Evolutionary conservation across 805 yeast species (phyloP).

Genomic region (Zygosaccharomyces gambellarensis): DNA sequence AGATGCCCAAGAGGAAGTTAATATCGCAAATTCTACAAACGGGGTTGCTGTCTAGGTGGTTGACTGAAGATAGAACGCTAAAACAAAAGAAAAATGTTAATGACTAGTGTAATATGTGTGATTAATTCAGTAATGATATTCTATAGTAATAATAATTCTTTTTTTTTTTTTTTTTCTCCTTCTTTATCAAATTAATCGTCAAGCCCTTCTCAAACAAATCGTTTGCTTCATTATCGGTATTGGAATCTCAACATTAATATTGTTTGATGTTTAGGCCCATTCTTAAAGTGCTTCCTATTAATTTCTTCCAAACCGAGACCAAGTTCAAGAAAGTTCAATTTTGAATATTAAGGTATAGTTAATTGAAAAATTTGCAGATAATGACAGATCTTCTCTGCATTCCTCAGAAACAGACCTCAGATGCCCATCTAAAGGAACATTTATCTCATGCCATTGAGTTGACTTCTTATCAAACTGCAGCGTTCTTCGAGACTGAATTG

Average conservation of each 20-base stretch:
- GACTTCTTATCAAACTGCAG: conserved; percentile 44
- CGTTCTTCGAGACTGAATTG: conserved; percentile 41
- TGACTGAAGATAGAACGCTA: neutral
- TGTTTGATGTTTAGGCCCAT: too few species aligned
- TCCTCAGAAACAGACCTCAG: conserved; percentile 47
- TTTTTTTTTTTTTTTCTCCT: neutral
- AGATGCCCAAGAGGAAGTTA: conserved; percentile 30
- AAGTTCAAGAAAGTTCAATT: too few species aligned
- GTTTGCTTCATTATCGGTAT: too few species aligned
- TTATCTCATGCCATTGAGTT: conserved; percentile 43
- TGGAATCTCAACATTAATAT: too few species aligned
- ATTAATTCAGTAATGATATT: neutral
- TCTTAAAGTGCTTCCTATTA: too few species aligned
- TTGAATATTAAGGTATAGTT: too few species aligned
- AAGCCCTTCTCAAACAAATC: too few species aligned
- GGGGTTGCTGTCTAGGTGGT: conserved; percentile 16
- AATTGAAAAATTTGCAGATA: neutral
- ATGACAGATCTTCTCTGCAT: conserved; percentile 44
- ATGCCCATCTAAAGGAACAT: conserved; percentile 38
- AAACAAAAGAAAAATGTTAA: neutral
- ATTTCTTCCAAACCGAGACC: too few species aligned
- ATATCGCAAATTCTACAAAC: conserved; percentile 16
- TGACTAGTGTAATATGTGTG: conserved; percentile 3
- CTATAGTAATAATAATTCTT: neutral
- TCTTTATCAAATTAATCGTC: neutral